Evolutionary conservation across 805 yeast genomes (phyloP).

Genomic region (Cyberlindnera suaveolens): DNA sequence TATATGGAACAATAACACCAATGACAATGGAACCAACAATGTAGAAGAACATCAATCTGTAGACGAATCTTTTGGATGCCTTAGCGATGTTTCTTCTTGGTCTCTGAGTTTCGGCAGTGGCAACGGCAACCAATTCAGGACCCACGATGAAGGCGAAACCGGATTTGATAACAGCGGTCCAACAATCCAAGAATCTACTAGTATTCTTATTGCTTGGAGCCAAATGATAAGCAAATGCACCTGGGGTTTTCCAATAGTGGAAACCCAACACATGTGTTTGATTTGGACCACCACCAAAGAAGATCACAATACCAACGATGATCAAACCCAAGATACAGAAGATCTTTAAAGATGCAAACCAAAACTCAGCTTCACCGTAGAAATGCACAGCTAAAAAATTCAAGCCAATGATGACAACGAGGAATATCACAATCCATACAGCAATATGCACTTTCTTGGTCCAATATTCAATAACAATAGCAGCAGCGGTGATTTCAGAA

Average conservation of each 20-base stretch:
- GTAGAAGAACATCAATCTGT: constrained; percentile 55
- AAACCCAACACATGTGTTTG: constrained; percentile 51
- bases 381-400: constrained; percentile 53
- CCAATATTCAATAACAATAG: constrained; percentile 47
- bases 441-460: constrained; percentile 53
- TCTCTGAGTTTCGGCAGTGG: constrained; percentile 52
- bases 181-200: constrained; percentile 58
- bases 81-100: constrained; percentile 58
- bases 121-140: constrained; percentile 55
- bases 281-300: constrained; percentile 62
- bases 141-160: constrained; percentile 60
- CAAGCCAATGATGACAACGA: constrained; percentile 35
- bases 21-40: constrained; percentile 60
- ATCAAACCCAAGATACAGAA: constrained; percentile 59
- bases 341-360: constrained; percentile 57
- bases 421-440: constrained; percentile 56
- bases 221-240: constrained; percentile 45
- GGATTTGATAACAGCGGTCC: constrained; percentile 57
- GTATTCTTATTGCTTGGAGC: constrained; percentile 46
- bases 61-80: constrained; percentile 48
- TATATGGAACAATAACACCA: constrained; percentile 59
- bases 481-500: constrained; percentile 54
- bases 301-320: constrained; percentile 47
- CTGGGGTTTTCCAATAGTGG: constrained; percentile 59
- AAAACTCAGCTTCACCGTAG: constrained; percentile 57